Conservation (phyloP, 495 filamentous ascomycete species). For the Aspergillus panamensis region DNA sequence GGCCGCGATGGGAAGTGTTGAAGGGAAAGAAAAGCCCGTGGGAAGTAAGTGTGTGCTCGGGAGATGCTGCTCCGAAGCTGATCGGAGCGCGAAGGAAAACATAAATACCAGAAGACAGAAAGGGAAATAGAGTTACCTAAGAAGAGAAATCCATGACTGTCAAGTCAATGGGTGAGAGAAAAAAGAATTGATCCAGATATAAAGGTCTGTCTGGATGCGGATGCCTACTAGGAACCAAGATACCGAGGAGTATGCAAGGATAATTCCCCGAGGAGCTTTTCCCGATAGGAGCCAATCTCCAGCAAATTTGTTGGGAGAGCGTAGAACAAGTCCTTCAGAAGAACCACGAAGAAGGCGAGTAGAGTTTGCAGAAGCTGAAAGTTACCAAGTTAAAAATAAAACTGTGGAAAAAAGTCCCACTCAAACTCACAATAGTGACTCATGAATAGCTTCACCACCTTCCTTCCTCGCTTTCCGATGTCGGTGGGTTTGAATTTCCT, state of each 20-base stretch:
- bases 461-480: slow-evolving; percentile 1
- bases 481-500: not conserved
- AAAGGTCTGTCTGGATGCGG: too few species aligned
- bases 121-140: not conserved
- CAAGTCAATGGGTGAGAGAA: too few species aligned
- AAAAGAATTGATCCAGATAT: too few species aligned
- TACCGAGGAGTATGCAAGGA: too few species aligned
- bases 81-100: not conserved
- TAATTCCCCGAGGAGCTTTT: too few species aligned
- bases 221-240: too few species aligned
- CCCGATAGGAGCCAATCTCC: too few species aligned
- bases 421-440: not conserved
- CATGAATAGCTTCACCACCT: not conserved
- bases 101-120: not conserved
- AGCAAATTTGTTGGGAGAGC: too few species aligned
- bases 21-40: not conserved
- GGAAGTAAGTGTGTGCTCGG: not conserved
- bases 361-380: not conserved
- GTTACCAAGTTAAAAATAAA: not conserved
- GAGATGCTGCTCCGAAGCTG: not conserved
- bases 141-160: not conserved
- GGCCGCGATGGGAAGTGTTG: not conserved
- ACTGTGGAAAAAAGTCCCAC: not conserved
- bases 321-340: too few species aligned
- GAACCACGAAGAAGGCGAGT: not conserved